Base-by-base conservation (phyloP, 495 filamentous ascomycete genomes). In the Jackrogersella multiformis region DNA sequence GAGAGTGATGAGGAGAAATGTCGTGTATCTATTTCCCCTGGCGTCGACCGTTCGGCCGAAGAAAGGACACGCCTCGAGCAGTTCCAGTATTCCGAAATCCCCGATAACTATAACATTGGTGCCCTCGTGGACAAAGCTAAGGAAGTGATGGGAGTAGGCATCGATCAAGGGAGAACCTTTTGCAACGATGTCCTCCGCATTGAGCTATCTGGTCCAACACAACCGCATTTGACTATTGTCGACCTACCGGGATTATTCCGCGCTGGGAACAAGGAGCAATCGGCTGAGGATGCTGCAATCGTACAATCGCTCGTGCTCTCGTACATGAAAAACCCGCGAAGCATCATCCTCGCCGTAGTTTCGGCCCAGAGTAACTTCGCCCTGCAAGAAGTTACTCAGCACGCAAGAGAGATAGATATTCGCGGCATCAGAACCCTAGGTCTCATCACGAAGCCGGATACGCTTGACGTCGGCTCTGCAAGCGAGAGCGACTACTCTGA, bases 371-470 rank as follows among this genome's bases (percentile, higher is more conserved):
- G 85, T 26, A 88, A 90, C 63, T 82, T 84, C 49, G 86, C 80
- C 2, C 83, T 82, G 6, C 85, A 92, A 61, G 78, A 87, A 0
- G 86, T 90, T n/a, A 73, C 88, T 0, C 89, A 92, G 78, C 78
- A 91, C 61, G 90, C 90, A 3, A 84, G 91, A 35, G 85, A 89
- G 67, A 87, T 91, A 8, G 92, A 96, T 73, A 85, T 85, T 2
- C 83, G 87, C 56, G 90, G 92, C 26, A 83, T 86, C 67, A 85
- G 92, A 44, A 95, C 92, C 4, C 85, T 96, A 46, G 92, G 92
- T 69, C 89, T 96, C 61, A 84, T 96, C 73, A 95, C 91, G 51
- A 96, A 96, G 79, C 91, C 93, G 8, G 92, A 95, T 76, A 78
- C 77, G 0, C 74, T 90, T 0, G 54, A 65, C n/a, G 48, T 74